phyloP scores from a whole-genome alignment of 208 protist genomes.

The Leishmania amazonensis region DNA sequence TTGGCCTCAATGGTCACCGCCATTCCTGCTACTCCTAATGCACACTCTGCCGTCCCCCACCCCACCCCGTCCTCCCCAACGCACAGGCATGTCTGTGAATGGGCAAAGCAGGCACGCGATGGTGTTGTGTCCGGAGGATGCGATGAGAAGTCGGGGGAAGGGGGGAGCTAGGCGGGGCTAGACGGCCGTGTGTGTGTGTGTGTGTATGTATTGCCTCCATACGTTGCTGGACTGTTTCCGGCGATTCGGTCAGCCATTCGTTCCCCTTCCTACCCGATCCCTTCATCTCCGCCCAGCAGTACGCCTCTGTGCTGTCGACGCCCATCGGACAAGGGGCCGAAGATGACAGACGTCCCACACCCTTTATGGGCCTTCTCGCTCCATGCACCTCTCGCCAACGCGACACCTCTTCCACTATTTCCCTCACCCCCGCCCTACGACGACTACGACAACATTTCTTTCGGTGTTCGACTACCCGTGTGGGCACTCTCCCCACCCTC shows the following conservation, averaged over 20 bases:
- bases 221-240: neutral
- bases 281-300: neutral
- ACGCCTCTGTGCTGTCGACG: neutral
- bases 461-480: neutral
- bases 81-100: neutral
- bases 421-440: neutral
- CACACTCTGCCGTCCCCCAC: neutral
- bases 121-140: neutral
- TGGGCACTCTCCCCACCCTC: neutral
- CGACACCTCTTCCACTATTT: neutral
- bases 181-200: neutral
- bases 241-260: neutral
- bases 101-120: neutral
- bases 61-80: neutral
- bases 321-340: neutral
- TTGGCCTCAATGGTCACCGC: neutral
- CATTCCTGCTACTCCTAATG: neutral
- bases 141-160: neutral
- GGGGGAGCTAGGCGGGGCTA: neutral
- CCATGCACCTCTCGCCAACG: neutral
- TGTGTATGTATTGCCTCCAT: neutral
- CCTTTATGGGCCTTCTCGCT: neutral
- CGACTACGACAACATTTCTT: neutral
- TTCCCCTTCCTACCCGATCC: neutral
- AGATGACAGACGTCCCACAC: too few relatives aligned